Conservation (phyloP, 768 basidiomycete species). For the Lactarius hengduanensis region DNA sequence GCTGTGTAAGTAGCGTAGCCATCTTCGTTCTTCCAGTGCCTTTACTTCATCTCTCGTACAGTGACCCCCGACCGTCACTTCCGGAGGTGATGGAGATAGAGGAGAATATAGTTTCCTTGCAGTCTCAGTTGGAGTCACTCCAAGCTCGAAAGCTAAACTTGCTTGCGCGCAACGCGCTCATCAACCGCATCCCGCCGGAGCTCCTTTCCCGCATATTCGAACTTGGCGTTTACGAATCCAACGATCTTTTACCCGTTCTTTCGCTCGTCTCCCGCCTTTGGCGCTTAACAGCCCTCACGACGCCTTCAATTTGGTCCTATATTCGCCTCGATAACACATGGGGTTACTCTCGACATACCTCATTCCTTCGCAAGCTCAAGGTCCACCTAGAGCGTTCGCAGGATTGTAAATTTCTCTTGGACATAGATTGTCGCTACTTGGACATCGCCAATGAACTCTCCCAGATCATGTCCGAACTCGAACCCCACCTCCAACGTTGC, state of each 20-base stretch:
- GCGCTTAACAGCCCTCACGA: constrained; percentile 32
- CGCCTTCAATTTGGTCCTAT: constrained; percentile 35
- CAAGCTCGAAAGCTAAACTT: constrained; percentile 29
- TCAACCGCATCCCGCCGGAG: constrained; percentile 33
- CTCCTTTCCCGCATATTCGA: constrained; percentile 36
- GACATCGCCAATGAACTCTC: constrained; percentile 30
- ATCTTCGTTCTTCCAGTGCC: not conserved
- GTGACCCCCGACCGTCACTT: constrained; percentile 32
- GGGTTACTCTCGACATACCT: constrained; percentile 31
- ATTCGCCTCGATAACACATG: constrained; percentile 33
- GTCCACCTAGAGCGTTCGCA: constrained; percentile 33
- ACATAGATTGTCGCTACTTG: constrained; percentile 34
- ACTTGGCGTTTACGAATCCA: constrained; percentile 33
- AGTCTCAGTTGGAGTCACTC: constrained; percentile 31
- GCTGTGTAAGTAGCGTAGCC: constrained; percentile 17
- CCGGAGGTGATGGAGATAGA: constrained; percentile 33
- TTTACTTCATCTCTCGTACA: constrained; percentile 13
- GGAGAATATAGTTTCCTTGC: constrained; percentile 31
- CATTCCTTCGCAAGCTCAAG: constrained; percentile 33
- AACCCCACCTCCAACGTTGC: constrained; percentile 35
- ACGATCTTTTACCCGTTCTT: constrained; percentile 29
- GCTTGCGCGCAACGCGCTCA: constrained; percentile 33
- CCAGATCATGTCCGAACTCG: constrained; percentile 32
- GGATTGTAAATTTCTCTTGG: constrained; percentile 33
- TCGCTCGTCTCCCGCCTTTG: constrained; percentile 35